phyloP scores from a whole-genome alignment of 306 rosid species.

The Elaeagnus macrophylla region DNA sequence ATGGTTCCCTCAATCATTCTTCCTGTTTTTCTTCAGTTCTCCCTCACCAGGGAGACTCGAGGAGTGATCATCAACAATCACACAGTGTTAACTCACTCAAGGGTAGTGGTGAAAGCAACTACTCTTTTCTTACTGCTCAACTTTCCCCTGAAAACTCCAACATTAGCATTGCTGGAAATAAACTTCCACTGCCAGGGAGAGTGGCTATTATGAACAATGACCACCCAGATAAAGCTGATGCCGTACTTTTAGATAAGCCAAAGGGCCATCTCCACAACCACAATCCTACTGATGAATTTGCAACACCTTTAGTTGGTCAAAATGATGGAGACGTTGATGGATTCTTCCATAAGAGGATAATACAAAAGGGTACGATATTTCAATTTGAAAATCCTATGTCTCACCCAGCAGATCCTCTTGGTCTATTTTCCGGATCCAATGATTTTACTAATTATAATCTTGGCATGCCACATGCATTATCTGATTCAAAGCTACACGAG shows the following conservation, averaged over 20 bases:
- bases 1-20: slow-evolving; percentile 18
- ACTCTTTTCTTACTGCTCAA: slow-evolving; percentile 34
- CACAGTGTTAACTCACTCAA: slow-evolving; percentile 30
- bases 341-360: slow-evolving; percentile 23
- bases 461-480: slow-evolving; percentile 52
- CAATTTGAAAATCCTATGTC: slow-evolving; percentile 32
- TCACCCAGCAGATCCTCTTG: slow-evolving; percentile 21
- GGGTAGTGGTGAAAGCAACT: slow-evolving; percentile 35
- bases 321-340: slow-evolving; percentile 24
- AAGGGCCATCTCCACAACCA: slow-evolving; percentile 21
- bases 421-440: slow-evolving; percentile 26
- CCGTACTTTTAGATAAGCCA: slow-evolving; percentile 18
- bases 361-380: slow-evolving; percentile 27
- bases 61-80: slow-evolving; percentile 30
- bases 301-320: slow-evolving; percentile 19
- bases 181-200: slow-evolving; percentile 23
- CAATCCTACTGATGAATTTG: slow-evolving; percentile 19
- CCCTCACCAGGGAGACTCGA: slow-evolving; percentile 31
- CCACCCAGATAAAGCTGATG: slow-evolving; percentile 16
- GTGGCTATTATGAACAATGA: slow-evolving; percentile 22
- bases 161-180: slow-evolving; percentile 8
- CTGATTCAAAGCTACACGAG: slow-evolving; percentile 59
- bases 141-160: slow-evolving; percentile 25
- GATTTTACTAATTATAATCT: slow-evolving; percentile 22
- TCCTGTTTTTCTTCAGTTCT: slow-evolving; percentile 33